These are phyloP conservation scores for Coemansia sp. DNA, from an alignment of 192 early-diverging fungal genomes.

Conservation along the genomic window DNA sequence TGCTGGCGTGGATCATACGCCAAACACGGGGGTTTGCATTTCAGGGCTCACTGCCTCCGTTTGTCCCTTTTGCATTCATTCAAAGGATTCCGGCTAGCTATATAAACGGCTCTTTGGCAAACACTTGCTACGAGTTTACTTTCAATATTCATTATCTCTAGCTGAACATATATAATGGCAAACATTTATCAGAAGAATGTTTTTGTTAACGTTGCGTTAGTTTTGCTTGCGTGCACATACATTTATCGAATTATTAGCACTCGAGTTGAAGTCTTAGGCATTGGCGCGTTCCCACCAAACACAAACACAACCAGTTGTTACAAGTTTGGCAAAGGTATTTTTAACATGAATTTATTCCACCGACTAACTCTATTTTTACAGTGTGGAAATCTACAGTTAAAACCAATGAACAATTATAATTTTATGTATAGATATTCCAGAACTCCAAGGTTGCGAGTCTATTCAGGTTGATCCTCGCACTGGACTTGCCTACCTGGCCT, in stretches of 20 bases:
- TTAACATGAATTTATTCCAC: too few relatives aligned
- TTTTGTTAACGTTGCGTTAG: slow-evolving; percentile 32
- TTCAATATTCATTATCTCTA: neutral
- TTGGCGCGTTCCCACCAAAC: slow-evolving; percentile 30
- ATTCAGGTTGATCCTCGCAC: slow-evolving; percentile 57
- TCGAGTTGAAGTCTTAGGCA: slow-evolving; percentile 38
- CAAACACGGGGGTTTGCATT: neutral
- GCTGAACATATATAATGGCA: neutral
- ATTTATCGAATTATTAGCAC: slow-evolving; percentile 15
- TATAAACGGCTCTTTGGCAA: neutral
- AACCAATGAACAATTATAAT: neutral
- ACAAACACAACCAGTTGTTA: slow-evolving; percentile 38
- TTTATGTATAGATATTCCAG: slow-evolving; percentile 25
- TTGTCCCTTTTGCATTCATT: neutral
- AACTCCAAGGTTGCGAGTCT: slow-evolving; percentile 61
- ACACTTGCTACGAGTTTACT: neutral
- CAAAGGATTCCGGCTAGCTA: neutral
- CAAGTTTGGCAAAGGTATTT: slow-evolving; percentile 46
- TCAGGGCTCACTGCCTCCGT: slow-evolving; percentile 3
- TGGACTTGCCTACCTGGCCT: slow-evolving; percentile 59
- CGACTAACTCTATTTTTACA: neutral
- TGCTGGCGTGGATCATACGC: neutral
- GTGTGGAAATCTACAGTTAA: neutral
- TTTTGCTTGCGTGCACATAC: slow-evolving; percentile 23
- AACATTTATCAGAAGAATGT: slow-evolving; percentile 13